Percentiles rank a stretch among this genome's conserved stretches.
Evolutionary conservation across 2,329 filamentous ascomycete genomes (phyloP).

Genomic region (Penicillium concentricum): DNA sequence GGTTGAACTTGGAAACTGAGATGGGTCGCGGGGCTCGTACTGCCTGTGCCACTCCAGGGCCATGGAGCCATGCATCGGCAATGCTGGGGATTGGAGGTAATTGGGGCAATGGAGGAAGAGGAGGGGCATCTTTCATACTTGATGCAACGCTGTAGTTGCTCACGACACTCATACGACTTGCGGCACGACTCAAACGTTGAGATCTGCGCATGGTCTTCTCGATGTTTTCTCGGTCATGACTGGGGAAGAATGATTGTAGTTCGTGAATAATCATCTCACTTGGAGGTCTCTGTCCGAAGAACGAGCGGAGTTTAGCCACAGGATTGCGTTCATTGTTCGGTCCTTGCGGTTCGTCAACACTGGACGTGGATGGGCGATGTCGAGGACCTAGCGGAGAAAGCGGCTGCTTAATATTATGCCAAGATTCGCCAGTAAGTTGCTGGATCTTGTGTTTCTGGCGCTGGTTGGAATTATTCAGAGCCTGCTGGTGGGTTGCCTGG

Average conservation of each 20-base stretch:
- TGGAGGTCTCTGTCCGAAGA: slow-evolving; percentile 87
- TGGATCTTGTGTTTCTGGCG: slow-evolving; percentile 84
- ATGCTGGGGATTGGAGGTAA: slow-evolving; percentile 80
- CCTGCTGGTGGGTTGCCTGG: slow-evolving; percentile 67
- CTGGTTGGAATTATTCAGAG: slow-evolving; percentile 62
- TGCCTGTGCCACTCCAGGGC: slow-evolving; percentile 51
- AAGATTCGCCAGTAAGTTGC: slow-evolving; percentile 82
- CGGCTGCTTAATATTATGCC: slow-evolving; percentile 81
- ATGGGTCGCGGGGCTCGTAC: slow-evolving; percentile 55
- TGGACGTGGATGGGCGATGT: slow-evolving; percentile 27
- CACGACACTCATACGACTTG: slow-evolving; percentile 87
- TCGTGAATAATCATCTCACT: slow-evolving; percentile 98
- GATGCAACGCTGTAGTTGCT: slow-evolving; percentile 93
- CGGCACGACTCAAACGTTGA: slow-evolving; percentile 84
- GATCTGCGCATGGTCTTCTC: slow-evolving; percentile 92
- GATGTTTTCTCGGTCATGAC: slow-evolving; percentile 90
- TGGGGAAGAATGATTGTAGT: slow-evolving; percentile 93
- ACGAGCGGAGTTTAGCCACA: slow-evolving; percentile 52
- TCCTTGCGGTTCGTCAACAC: slow-evolving; percentile 30
- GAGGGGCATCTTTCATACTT: slow-evolving; percentile 83
- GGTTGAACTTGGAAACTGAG: slow-evolving; percentile 59
- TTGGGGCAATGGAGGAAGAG: slow-evolving; percentile 23
- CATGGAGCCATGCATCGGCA: slow-evolving; percentile 81
- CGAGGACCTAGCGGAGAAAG: slow-evolving; percentile 66
- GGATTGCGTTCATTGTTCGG: slow-evolving; percentile 34